phyloP scores from a whole-genome alignment of 2,329 filamentous ascomycete genomes.

The Plenodomus tracheiphilus region DNA sequence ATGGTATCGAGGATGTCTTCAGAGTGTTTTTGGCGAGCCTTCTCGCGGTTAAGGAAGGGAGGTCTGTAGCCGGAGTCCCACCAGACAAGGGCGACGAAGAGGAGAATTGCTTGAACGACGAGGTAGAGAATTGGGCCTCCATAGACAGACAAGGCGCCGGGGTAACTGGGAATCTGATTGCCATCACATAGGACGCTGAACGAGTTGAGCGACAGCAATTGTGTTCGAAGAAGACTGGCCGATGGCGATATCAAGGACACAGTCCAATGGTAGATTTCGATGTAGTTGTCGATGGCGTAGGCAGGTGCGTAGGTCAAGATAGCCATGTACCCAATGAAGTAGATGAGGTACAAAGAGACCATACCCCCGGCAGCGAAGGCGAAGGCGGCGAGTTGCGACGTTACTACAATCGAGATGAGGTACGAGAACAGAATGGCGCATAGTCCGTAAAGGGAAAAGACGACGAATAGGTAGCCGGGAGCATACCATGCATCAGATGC shows the following conservation, averaged over 20 bases:
- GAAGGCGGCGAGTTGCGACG: slow-evolving; percentile 80
- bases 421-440: slow-evolving; percentile 78
- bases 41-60: slow-evolving; percentile 51
- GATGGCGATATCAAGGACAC: slow-evolving; percentile 76
- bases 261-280: slow-evolving; percentile 74
- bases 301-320: slow-evolving; percentile 76
- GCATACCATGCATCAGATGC: slow-evolving; percentile 72
- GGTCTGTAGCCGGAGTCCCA: slow-evolving; percentile 72
- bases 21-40: slow-evolving; percentile 43
- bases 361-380: slow-evolving; percentile 80
- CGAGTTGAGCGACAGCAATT: slow-evolving; percentile 79
- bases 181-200: slow-evolving; percentile 77
- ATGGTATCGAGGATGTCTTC: slow-evolving; percentile 50
- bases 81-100: slow-evolving; percentile 77
- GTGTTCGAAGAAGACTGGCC: slow-evolving; percentile 70
- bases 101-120: slow-evolving; percentile 69
- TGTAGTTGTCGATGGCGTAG: slow-evolving; percentile 66
- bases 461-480: slow-evolving; percentile 77
- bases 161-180: slow-evolving; percentile 65
- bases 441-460: slow-evolving; percentile 80
- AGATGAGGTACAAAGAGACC: slow-evolving; percentile 56
- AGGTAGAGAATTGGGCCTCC: slow-evolving; percentile 86
- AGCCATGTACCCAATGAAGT: slow-evolving; percentile 54
- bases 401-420: slow-evolving; percentile 76
- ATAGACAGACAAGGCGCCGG: slow-evolving; percentile 72